Conservation (phyloP, 164 flowering plant genomes). For the Protea cynaroides region DNA sequence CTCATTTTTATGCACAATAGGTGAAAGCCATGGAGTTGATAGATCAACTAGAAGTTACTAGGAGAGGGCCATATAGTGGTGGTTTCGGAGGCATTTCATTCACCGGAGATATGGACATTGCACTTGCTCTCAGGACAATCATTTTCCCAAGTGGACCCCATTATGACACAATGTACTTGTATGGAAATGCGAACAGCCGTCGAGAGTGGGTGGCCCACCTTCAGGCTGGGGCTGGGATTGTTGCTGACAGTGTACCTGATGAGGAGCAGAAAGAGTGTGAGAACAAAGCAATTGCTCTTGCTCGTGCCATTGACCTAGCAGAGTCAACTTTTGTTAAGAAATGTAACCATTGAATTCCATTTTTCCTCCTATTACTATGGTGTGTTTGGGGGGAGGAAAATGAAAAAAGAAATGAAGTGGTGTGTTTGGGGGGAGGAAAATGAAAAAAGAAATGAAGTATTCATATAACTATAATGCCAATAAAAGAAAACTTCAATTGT, state of each 20-base stretch:
- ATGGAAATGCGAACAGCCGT: slow-evolving; percentile 54
- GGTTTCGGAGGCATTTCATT: slow-evolving; percentile 93
- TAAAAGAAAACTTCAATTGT: too few species aligned
- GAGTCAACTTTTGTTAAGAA: slow-evolving; percentile 66
- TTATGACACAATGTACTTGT: slow-evolving; percentile 76
- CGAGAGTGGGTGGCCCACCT: slow-evolving; percentile 91
- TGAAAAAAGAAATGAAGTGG: too few species aligned
- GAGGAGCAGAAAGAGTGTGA: slow-evolving; percentile 84
- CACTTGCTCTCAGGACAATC: slow-evolving; percentile 80
- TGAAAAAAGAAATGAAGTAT: too few species aligned
- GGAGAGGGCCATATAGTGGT: slow-evolving; percentile 91
- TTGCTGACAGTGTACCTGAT: slow-evolving; percentile 74
- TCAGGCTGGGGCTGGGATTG: slow-evolving; percentile 89
- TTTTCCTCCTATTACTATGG: too few species aligned
- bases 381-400: too few species aligned
- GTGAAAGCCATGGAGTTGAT: slow-evolving; percentile 95
- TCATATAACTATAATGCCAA: too few species aligned
- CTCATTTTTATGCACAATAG: slow-evolving; percentile 26
- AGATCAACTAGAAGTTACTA: slow-evolving; percentile 65
- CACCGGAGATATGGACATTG: slow-evolving; percentile 82
- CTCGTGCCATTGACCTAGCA: slow-evolving; percentile 87
- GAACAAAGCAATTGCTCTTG: slow-evolving; percentile 85
- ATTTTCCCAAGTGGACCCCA: slow-evolving; percentile 69
- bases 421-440: too few species aligned
- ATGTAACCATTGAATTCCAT: background rate